Evolutionary conservation across 768 basidiomycete genomes (phyloP).

Genomic region (Mycena sanguinolenta): DNA sequence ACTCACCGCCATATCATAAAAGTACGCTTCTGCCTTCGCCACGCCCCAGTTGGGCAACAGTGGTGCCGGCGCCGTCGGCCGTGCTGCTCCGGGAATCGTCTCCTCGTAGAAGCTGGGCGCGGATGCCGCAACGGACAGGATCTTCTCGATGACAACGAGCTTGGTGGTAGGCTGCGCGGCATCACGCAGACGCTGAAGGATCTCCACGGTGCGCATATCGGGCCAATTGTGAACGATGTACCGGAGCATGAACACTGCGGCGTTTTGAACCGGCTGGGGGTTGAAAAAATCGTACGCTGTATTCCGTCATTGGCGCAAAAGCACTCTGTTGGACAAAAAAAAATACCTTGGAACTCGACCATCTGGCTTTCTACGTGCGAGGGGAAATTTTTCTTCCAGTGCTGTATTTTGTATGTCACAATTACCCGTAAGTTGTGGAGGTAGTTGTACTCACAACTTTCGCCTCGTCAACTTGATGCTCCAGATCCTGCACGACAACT

Average conservation of each 20-base stretch:
- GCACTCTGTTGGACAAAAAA: no score
- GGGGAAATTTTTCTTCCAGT: conserved; percentile 19
- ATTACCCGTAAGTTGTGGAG: no score
- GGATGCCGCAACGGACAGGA: conserved; percentile 26
- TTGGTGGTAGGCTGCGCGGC: no score
- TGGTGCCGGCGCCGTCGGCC: conserved; percentile 19
- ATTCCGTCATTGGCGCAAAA: no score
- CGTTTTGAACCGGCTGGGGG: no score
- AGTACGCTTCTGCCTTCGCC: conserved; percentile 21
- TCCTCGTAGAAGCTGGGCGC: background rate
- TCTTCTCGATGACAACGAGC: conserved; percentile 1
- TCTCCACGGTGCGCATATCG: no score
- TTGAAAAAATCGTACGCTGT: no score
- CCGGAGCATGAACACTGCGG: no score
- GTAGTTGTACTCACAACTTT: background rate
- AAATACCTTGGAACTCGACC: conserved; percentile 11
- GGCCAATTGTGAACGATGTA: no score
- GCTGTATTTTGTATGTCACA: conserved; percentile 14
- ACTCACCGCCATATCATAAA: conserved; percentile 28
- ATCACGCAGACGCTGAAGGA: no score
- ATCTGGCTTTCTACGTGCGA: conserved; percentile 8
- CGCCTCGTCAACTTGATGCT: background rate
- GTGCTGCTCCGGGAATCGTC: conserved; percentile 20
- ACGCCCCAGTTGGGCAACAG: conserved; percentile 31
- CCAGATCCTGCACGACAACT: background rate